Evolutionary conservation across 2,329 filamentous ascomycete genomes (phyloP), one percentile per base, ranked within the genome.

Genomic region (Paramyrothecium sp.): DNA sequence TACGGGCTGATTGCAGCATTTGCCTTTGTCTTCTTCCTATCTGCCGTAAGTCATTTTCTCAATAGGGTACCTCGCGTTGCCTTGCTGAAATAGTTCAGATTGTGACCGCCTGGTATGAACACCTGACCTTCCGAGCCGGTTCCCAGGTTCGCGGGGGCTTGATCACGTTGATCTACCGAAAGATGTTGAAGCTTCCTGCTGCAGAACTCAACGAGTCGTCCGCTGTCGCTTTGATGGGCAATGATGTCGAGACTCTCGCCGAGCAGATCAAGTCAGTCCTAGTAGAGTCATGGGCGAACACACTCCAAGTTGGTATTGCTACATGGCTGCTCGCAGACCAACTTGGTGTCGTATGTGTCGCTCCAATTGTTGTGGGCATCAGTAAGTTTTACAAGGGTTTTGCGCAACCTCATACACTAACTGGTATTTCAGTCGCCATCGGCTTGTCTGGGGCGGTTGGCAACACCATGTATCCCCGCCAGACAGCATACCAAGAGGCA

Each of bases 1-100:
- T 71, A 73, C 30, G 66, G 71, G 1, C 56, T 73, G 30, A 70
- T 73, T 3, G 67, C 63, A 3, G 71, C 69, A 1, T 71, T 72
- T 51, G 64, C 67, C 3, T 55, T 71, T 5, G 69, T 73, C 3
- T 73, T 70, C 26, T 55, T 73, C 0, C 67, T 67, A 21, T 65
- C 64, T 17, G 70, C 71, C 41, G 70, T 71, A 55, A 57, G 63
- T 62, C n/a, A 46, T 16, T 12, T 7, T 7, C 38, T 12, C 13
- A 12, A 8, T 38, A 16, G 13, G 13, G 13, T 16, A 7, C 38
- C 13, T 44, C n/a, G 38, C 5, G 13, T 16, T 19, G 17, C 22
- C 47, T n/a, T n/a, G 20, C 7, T 33, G 26, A 30, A 30, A 30
- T 52, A 46, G 33, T 20, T 16, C n/a, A 69, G 66, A 58, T 68